phyloP scores from a whole-genome alignment of 202 grass and related monocot genomes.

The Eragrostis tef region DNA sequence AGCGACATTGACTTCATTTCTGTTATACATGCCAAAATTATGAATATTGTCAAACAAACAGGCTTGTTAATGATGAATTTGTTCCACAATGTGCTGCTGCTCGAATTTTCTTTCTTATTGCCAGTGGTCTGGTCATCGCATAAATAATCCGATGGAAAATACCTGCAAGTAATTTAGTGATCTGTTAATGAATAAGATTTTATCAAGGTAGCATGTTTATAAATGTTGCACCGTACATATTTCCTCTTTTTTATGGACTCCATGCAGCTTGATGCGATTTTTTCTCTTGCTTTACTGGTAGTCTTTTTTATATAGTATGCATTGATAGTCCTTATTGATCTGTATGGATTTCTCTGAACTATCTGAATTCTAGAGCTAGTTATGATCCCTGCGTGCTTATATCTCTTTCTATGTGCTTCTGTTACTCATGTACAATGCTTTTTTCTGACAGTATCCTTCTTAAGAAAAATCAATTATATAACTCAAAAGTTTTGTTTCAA shows the following conservation, averaged over 20 bases:
- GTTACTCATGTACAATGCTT: not conserved
- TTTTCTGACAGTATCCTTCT: too few relatives aligned
- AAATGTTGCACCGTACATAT: not conserved
- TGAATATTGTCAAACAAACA: slow-evolving; percentile 43
- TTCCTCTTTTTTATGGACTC: too few relatives aligned
- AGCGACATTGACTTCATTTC: slow-evolving; percentile 50
- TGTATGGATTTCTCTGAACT: not conserved
- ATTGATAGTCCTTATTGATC: not conserved
- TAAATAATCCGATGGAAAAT: slow-evolving; percentile 41
- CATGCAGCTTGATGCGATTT: too few relatives aligned
- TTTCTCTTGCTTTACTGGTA: too few relatives aligned
- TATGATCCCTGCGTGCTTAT: not conserved
- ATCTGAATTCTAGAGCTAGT: not conserved
- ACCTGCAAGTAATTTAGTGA: slow-evolving; percentile 36
- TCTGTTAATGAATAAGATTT: slow-evolving; percentile 1
- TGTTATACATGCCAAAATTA: slow-evolving; percentile 52
- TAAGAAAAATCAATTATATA: not conserved
- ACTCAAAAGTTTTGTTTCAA: too few relatives aligned
- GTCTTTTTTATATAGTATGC: too few relatives aligned
- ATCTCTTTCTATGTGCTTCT: slow-evolving; percentile 6
- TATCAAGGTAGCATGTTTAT: not conserved
- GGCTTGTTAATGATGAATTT: slow-evolving; percentile 39
- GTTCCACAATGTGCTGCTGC: slow-evolving; percentile 4
- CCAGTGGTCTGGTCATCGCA: not conserved
- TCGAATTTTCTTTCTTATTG: slow-evolving; percentile 22